Evolutionary conservation across 1,284 basidiomycete species (phyloP), one percentile per base, ranked within the genome.

Genomic region (Dichomitus squalens): DNA sequence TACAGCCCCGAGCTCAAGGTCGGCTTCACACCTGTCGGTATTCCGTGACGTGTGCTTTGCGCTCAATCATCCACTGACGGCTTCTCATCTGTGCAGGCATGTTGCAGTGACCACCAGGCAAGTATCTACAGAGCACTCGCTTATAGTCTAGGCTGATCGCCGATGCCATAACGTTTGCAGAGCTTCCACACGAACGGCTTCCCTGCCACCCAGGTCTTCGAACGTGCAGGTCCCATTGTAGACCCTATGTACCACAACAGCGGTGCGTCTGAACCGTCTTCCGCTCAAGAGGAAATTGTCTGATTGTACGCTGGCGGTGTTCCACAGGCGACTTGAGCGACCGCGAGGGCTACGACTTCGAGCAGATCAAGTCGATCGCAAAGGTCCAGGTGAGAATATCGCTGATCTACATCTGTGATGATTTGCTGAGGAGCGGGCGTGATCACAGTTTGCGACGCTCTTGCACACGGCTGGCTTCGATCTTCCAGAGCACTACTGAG

Each of bases 191-290:
- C 87, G 52, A 85, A 87, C 67, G 93, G 92, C 11, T 95, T 87
- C 78, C 86, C 92, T 4, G 83, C 93, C 0, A 91, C 90, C 0
- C 89, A 92, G 63, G 79, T 92, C 7, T 92, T 91, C 65, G 91
- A 95, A 70, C 87, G 93, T 57, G 90, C 88, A 0, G 93, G 92
- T 12, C 84, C 82, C 16, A 87, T 95, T 68, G 85, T 80, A 7
- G 92, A 95, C 72, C 92, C 92, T 5, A 91, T 91, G 88, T 92
- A 92, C 67, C 90, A 92, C 70, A 90, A 90, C 69, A 88, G 87
- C 64, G 90, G 86, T 85, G 61, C 46, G n/a, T 18, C 6, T 41
- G 12, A 16, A 18, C 16, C 16, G 3, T 7, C 12, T 9, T 31
- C 3, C 4, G 23, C 18, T 25, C n/a, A 11, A 20, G 7, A 11